A percentile compares a stretch with the other conserved stretches of the same genome.
Conservation (phyloP, 176 grass and related monocot genomes). For the Bolboschoenus planiculmis region DNA sequence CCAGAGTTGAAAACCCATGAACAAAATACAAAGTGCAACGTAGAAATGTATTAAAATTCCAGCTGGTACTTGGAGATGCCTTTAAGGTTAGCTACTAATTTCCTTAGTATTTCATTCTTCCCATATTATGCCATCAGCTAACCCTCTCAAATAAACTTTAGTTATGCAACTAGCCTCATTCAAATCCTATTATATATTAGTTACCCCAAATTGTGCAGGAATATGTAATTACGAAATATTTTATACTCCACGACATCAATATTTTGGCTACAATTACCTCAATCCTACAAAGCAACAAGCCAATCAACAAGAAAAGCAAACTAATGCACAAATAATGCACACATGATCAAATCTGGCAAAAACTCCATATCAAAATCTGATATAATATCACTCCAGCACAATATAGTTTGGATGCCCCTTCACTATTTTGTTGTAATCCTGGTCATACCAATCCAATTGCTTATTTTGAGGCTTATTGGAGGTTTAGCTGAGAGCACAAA, state of each 20-base stretch:
- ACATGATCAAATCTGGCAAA: neutral
- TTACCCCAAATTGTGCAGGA: neutral
- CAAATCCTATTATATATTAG: neutral
- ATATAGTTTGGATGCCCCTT: neutral
- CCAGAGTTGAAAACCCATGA: neutral
- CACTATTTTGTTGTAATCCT: neutral
- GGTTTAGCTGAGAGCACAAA: neutral
- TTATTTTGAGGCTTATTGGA: neutral
- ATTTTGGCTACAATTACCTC: neutral
- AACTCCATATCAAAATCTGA: neutral
- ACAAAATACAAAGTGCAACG: neutral
- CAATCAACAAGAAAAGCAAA: neutral
- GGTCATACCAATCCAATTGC: neutral
- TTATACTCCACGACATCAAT: neutral
- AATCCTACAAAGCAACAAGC: neutral
- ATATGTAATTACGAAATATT: neutral
- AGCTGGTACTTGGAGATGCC: neutral
- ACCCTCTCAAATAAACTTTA: neutral
- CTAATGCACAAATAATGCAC: neutral
- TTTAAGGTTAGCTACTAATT: no score
- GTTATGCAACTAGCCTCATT: neutral
- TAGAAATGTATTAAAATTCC: neutral
- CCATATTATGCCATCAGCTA: neutral
- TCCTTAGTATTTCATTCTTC: neutral
- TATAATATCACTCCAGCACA: neutral